These are phyloP conservation scores for Mucor circinelloides DNA, from an alignment of 371 early-diverging fungal species.

Conservation along the genomic window DNA sequence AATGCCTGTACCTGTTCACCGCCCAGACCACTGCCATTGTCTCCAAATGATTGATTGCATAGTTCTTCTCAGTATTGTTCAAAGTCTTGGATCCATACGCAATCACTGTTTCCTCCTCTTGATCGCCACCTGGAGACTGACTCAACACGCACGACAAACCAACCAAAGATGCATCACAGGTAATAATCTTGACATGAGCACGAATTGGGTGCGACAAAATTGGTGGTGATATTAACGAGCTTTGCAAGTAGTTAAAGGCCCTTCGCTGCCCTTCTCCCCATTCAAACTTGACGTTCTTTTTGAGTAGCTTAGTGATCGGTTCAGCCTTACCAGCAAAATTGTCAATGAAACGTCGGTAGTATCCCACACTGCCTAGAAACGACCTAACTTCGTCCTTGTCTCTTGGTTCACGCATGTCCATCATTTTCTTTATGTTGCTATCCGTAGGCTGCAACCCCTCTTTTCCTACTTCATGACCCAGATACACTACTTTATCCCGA, in stretches of 20 bases:
- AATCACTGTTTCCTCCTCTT: conserved; percentile 20
- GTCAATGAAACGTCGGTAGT: conserved; percentile 38
- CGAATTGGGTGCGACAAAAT: conserved; percentile 30
- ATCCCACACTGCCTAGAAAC: conserved; percentile 33
- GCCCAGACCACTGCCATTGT: conserved; percentile 26
- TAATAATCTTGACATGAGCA: conserved; percentile 24
- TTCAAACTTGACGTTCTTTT: conserved; percentile 17
- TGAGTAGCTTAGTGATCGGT: conserved; percentile 19
- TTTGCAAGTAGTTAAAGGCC: conserved; percentile 26
- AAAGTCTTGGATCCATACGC: conserved; percentile 26
- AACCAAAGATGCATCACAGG: conserved; percentile 33
- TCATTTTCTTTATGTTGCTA: conserved; percentile 12
- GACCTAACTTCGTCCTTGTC: conserved; percentile 21
- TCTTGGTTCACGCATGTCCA: conserved; percentile 8
- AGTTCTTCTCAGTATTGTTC: conserved; percentile 10
- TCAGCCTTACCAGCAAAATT: conserved; percentile 16
- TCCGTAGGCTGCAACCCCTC: conserved; percentile 21
- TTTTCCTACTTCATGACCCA: conserved; percentile 38
- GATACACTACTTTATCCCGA: conserved; percentile 20
- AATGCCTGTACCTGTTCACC: conserved; percentile 29
- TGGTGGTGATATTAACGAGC: conserved; percentile 20
- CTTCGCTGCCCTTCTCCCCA: conserved; percentile 23
- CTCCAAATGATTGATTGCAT: conserved; percentile 4
- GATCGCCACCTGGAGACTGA: conserved; percentile 32
- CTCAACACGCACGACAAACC: conserved; percentile 41